Percentiles rank a stretch among this genome's conserved stretches.
These are phyloP conservation scores for Neodidymelliopsis sp. DNA, from an alignment of 2,329 filamentous ascomycete genomes.

Conservation along the genomic window DNA sequence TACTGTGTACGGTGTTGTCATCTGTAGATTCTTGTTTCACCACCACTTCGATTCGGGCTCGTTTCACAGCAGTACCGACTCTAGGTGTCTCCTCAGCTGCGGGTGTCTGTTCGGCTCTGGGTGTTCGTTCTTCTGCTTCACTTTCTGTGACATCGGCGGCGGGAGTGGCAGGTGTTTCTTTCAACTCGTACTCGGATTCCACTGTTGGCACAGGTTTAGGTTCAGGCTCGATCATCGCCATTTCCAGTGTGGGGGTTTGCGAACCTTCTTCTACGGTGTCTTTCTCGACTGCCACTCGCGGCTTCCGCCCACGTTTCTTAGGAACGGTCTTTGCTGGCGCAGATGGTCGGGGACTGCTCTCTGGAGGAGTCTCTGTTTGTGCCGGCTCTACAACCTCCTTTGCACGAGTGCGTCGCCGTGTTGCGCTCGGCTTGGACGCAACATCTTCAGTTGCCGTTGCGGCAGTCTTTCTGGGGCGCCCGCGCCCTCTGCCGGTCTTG, in stretches of 20 bases:
- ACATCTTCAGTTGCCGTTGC: conserved; percentile 48
- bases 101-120: conserved; percentile 8
- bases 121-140: conserved; percentile 11
- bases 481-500: conserved; percentile 63
- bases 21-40: conserved; percentile 56
- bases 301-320: conserved; percentile 66
- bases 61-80: conserved; percentile 61
- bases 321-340: conserved; percentile 48
- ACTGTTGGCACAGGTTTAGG: conserved; percentile 66
- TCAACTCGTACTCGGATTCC: conserved; percentile 53
- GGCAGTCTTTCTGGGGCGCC: conserved; percentile 56
- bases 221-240: conserved; percentile 65
- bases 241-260: conserved; percentile 55
- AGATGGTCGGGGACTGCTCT: conserved; percentile 53
- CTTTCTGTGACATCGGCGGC: conserved; percentile 7
- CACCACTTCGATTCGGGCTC: conserved; percentile 6
- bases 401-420: conserved; percentile 56
- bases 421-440: conserved; percentile 53
- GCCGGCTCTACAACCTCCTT: conserved; percentile 63
- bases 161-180: conserved; percentile 5
- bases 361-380: conserved; percentile 67
- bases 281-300: conserved; percentile 50
- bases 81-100: conserved; percentile 7
- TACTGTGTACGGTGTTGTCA: conserved; percentile 62
- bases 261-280: conserved; percentile 51